Evolutionary conservation across 2,329 filamentous ascomycete genomes (phyloP), one percentile per base, ranked within the genome.

Genomic region (Metarhizium robertsii): DNA sequence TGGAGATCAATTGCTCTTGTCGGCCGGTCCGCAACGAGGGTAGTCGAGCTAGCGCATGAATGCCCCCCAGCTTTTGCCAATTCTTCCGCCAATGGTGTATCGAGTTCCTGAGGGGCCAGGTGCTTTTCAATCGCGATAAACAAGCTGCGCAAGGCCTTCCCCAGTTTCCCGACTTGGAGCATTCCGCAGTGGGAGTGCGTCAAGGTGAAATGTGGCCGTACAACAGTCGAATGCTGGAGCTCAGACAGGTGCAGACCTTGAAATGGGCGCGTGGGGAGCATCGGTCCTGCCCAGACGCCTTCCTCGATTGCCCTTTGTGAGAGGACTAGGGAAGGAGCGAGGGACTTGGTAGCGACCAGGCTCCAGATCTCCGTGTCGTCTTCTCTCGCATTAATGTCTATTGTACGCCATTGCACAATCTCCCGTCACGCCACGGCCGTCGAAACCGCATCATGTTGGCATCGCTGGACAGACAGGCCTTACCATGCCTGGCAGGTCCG

Each of bases 21-120:
- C 18, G 32, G 20, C 4, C 25, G 11, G n/a, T 30, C 32, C 50
- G 30, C 32, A 43, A 42, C 20, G 16, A 43, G 20, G 50, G 34
- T 43, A 6, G 20, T 18, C 16, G 42, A 46, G 40, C 51, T 46
- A 36, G 40, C 29, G 51, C 10, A 14, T 45, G 51, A 53, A 45
- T 46, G 16, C 42, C 18, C 13, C 25, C 50, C 50, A 29, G 13
- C 29, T 32, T 16, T 30, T 4, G 43, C 34, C 20, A 53, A 49
- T 53, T 53, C 46, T 50, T 53, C 52, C 52, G 52, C 52, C 52
- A 53, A 53, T 53, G n/a, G 52, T 47, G 32, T 32, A 13, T 4
- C 14, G 20, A 11, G 5, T 14, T 50, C 2, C 11, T n/a, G 42
- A 20, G 42, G 32, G 32, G 32, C 32, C 32, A 25, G 11, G 16